Evolutionary conservation across 2,329 filamentous ascomycete species (phyloP).

Genomic region (Aspergillus novoparasiticus): DNA sequence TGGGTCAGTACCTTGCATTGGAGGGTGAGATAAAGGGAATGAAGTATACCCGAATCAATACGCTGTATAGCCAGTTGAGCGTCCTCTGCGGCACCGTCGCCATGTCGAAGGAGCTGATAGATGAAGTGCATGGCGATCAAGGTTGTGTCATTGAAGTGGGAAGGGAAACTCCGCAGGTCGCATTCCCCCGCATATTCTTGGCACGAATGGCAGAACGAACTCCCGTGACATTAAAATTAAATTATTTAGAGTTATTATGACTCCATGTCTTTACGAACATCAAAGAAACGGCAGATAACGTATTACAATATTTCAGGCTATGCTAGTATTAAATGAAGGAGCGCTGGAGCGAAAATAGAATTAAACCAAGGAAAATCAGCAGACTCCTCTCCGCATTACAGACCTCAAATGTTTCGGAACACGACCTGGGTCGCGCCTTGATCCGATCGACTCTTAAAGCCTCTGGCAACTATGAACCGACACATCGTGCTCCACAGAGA

Average conservation of each 20-base stretch:
- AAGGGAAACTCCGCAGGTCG: neutral
- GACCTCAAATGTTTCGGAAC: too few relatives aligned
- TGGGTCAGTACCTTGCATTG: neutral
- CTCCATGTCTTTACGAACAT: neutral
- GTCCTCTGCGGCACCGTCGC: conserved; percentile 81
- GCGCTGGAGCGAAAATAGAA: neutral
- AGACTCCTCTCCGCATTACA: too few relatives aligned
- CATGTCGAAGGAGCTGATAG: conserved; percentile 40
- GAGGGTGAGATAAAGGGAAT: neutral
- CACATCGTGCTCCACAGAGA: conserved; percentile 34
- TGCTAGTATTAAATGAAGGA: neutral
- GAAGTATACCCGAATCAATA: conserved; percentile 70
- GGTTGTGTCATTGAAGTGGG: neutral
- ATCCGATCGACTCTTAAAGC: neutral
- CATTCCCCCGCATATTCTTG: conserved; percentile 20
- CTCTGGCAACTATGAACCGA: conserved; percentile 24
- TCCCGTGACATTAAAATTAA: neutral
- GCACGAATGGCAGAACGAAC: neutral
- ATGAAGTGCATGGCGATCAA: conserved; percentile 3
- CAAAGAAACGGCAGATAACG: neutral
- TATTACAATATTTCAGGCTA: neutral
- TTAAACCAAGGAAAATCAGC: neutral
- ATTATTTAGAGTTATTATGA: neutral
- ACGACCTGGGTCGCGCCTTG: too few relatives aligned
- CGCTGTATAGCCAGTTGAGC: conserved; percentile 92